phyloP scores from a whole-genome alignment of 257 asterid species.

The Mentha longifolia region DNA sequence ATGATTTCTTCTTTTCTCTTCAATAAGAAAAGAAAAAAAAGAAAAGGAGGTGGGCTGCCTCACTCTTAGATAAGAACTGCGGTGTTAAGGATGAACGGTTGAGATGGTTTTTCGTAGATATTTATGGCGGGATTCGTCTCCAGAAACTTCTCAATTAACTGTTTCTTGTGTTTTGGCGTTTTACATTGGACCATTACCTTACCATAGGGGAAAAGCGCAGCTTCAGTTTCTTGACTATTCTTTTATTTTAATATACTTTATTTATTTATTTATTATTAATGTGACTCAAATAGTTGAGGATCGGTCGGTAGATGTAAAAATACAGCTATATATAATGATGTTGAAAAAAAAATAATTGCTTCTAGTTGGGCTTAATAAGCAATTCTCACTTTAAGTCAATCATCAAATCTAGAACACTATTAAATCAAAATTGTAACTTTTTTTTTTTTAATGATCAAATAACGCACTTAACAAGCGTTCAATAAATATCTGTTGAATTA shows the following conservation, averaged over 20 bases:
- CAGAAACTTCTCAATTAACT: slow-evolving; percentile 38
- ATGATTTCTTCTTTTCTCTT: background rate
- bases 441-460: too few relatives aligned
- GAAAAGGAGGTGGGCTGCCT: slow-evolving; percentile 15
- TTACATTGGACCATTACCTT: background rate
- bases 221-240: background rate
- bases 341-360: too few relatives aligned
- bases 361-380: too few relatives aligned
- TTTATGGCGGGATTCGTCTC: slow-evolving; percentile 36
- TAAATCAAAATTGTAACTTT: too few relatives aligned
- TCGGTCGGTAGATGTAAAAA: background rate
- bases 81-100: slow-evolving; percentile 33
- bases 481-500: background rate
- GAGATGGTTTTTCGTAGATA: slow-evolving; percentile 35
- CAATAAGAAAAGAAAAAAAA: background rate
- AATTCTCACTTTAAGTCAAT: too few relatives aligned
- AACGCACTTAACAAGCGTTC: background rate
- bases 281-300: background rate
- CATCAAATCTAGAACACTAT: too few relatives aligned
- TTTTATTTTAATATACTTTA: background rate
- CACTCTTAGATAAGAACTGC: slow-evolving; percentile 7
- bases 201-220: background rate
- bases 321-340: background rate
- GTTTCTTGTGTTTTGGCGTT: background rate
- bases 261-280: background rate